A percentile compares a stretch with the other conserved stretches of the same genome.
Conservation (phyloP, 305 asterid genomes). For the Andrographis paniculata region DNA sequence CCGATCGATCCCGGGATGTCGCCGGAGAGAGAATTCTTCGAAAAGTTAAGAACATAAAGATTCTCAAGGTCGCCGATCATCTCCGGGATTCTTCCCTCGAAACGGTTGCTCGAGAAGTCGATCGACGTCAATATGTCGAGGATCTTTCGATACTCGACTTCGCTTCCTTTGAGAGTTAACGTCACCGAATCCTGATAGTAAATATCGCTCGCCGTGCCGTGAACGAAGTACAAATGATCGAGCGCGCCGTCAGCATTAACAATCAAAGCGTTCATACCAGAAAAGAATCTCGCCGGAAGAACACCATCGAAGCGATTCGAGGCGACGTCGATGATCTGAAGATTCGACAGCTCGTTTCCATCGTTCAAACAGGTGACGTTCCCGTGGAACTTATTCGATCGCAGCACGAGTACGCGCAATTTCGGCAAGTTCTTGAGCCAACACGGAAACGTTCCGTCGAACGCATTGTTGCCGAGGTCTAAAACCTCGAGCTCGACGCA, state of each 20-base stretch:
- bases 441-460: constrained; percentile 37
- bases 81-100: constrained; percentile 38
- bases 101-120: constrained; percentile 49
- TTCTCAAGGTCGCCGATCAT: constrained; percentile 31
- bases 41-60: constrained; percentile 35
- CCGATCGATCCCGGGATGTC: constrained; percentile 33
- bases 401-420: constrained; percentile 33
- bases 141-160: constrained; percentile 23
- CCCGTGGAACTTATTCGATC: constrained; percentile 35
- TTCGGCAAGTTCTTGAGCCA: constrained; percentile 24
- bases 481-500: constrained; percentile 34
- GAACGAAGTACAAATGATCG: background rate
- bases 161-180: constrained; percentile 31
- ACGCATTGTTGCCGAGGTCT: constrained; percentile 32
- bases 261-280: background rate
- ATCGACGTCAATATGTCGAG: constrained; percentile 31
- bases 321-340: constrained; percentile 42
- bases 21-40: constrained; percentile 33
- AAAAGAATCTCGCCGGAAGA: constrained; percentile 15
- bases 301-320: constrained; percentile 19
- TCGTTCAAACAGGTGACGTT: constrained; percentile 17
- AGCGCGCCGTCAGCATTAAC: constrained; percentile 8
- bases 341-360: constrained; percentile 17
- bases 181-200: constrained; percentile 35
- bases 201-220: background rate